These are phyloP conservation scores for Colletotrichum sojae DNA, from an alignment of 2,329 filamentous ascomycete species.

Conservation along the genomic window DNA sequence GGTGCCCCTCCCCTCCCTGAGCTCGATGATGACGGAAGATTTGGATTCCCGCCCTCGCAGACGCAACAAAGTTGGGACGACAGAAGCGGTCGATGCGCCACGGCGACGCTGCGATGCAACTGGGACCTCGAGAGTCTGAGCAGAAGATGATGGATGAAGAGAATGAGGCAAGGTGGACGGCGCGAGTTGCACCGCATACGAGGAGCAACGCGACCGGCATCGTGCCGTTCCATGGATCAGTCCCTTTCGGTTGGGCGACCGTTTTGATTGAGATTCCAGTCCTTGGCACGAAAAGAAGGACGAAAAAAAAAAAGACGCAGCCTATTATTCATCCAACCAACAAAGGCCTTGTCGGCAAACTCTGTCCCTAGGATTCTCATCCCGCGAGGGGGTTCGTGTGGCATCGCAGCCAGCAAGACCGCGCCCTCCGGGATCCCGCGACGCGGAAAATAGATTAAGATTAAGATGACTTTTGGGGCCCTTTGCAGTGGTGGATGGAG, in stretches of 20 bases:
- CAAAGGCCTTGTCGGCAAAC: conserved; percentile 23
- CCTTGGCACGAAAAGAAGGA: conserved; percentile 14
- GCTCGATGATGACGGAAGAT: conserved; percentile 31
- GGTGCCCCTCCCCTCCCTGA: conserved; percentile 14
- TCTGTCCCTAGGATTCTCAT: conserved; percentile 15
- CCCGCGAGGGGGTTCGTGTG: not conserved
- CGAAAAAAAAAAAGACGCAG: conserved; percentile 13
- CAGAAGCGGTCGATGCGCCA: conserved; percentile 1
- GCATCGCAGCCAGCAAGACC: conserved; percentile 21
- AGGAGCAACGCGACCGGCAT: conserved; percentile 1
- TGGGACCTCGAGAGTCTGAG: not conserved
- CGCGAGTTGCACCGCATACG: conserved; percentile 5
- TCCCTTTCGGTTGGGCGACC: not conserved
- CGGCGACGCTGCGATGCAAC: not conserved
- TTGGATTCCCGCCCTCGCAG: conserved; percentile 22
- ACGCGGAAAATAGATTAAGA: conserved; percentile 30
- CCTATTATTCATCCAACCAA: conserved; percentile 11
- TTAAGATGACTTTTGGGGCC: conserved; percentile 34
- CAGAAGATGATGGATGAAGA: not conserved
- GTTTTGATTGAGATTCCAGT: conserved; percentile 14
- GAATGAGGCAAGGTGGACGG: not conserved
- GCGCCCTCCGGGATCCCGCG: conserved; percentile 3
- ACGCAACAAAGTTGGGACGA: conserved; percentile 36
- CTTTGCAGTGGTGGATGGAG: conserved; percentile 17
- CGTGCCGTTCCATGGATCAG: not conserved